Conservation (phyloP, 345 rosid species). For the Rhodamnia rubescens region DNA sequence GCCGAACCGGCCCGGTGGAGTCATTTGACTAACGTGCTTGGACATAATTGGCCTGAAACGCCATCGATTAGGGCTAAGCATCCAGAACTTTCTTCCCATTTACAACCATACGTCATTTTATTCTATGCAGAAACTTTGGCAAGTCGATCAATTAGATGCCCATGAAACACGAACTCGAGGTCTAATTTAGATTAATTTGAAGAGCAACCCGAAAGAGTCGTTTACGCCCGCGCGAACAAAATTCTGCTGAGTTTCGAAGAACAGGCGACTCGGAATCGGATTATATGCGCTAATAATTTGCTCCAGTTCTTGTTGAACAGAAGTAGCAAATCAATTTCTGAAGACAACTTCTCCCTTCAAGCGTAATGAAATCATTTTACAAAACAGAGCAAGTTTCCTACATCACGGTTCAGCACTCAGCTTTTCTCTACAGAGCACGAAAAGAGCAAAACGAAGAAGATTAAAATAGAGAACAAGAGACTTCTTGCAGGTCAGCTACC, state of each 20-base stretch:
- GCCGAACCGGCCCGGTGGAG: neutral
- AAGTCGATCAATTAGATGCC: neutral
- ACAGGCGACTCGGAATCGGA: neutral
- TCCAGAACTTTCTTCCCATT: neutral
- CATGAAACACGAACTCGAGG: neutral
- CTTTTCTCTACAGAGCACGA: neutral
- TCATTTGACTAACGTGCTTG: neutral
- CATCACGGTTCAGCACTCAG: neutral
- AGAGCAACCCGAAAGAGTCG: no score
- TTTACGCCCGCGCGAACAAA: no score
- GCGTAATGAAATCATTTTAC: neutral
- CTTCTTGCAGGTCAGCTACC: neutral
- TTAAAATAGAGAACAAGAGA: neutral
- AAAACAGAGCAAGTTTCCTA: neutral
- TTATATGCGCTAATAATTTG: neutral
- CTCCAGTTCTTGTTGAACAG: neutral
- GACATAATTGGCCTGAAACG: neutral
- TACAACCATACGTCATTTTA: neutral
- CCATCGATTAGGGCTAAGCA: neutral
- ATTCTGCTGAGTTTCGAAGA: neutral
- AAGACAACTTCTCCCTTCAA: neutral
- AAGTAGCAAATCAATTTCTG: neutral
- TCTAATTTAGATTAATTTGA: neutral
- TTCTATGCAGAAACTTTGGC: neutral
- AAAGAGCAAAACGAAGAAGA: no score